Conservation (phyloP, 352 stramenopile species). For the Achlya hypogyna region DNA sequence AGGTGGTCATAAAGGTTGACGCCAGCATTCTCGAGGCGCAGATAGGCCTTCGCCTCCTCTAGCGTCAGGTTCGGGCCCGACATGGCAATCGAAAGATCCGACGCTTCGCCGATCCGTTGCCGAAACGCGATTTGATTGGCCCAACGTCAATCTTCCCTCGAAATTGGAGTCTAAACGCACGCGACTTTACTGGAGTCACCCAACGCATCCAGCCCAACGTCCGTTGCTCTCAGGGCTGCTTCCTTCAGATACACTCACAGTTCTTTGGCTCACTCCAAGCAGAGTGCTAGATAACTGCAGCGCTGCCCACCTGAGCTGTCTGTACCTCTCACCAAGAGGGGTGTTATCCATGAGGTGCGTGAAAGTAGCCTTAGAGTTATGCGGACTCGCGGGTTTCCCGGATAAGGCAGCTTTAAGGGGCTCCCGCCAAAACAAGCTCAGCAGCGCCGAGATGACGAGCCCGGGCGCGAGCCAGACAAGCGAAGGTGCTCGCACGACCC, state of each 20-base stretch:
- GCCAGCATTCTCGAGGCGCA: slow-evolving; percentile 65
- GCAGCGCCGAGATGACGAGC: background rate
- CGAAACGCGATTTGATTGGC: background rate
- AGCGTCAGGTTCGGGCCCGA: slow-evolving; percentile 30
- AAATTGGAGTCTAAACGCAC: background rate
- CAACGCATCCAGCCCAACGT: background rate
- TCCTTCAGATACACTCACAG: background rate
- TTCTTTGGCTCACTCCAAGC: background rate
- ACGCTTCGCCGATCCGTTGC: background rate
- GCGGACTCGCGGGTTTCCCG: background rate
- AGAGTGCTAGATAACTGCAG: background rate
- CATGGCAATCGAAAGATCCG: slow-evolving; percentile 7
- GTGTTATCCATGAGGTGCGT: no score
- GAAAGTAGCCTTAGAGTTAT: background rate
- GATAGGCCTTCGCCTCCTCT: slow-evolving; percentile 83
- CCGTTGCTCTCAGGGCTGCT: background rate
- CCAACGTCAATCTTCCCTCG: background rate
- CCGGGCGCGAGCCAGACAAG: background rate
- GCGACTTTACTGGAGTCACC: background rate
- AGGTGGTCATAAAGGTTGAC: slow-evolving; percentile 83
- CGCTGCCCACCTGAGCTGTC: background rate
- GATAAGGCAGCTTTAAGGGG: background rate
- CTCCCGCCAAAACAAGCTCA: slow-evolving; percentile 19
- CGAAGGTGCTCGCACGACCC: background rate
- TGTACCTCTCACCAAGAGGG: no score